Evolutionary conservation across 768 basidiomycete species (phyloP).

Genomic region (Russula griseocarnosa): DNA sequence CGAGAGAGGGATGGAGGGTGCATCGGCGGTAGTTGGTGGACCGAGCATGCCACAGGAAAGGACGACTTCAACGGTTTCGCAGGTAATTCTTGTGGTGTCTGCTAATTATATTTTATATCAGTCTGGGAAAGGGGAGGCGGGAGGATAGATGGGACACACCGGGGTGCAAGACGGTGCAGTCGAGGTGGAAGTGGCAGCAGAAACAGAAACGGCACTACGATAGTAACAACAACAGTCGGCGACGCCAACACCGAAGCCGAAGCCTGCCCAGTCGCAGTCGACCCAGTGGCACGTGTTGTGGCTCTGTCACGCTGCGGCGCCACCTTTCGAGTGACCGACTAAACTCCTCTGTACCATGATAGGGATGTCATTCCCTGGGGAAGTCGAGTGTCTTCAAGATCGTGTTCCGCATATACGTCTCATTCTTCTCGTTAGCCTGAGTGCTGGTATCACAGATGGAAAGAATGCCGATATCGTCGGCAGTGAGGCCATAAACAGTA

Average conservation of each 20-base stretch:
- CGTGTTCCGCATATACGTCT: too few relatives aligned
- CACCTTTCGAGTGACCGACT: too few relatives aligned
- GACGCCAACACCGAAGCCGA: not conserved
- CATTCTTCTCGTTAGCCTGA: too few relatives aligned
- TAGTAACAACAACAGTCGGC: not conserved
- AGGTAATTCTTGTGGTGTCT: conserved; percentile 4
- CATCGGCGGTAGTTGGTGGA: conserved; percentile 70
- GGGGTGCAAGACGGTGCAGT: not conserved
- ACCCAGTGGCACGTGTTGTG: not conserved
- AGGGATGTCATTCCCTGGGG: too few relatives aligned
- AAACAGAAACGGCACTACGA: too few relatives aligned
- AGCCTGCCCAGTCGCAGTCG: not conserved
- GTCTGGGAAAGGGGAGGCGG: not conserved
- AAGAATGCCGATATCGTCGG: too few relatives aligned
- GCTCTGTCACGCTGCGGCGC: too few relatives aligned
- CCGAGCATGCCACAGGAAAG: conserved; percentile 49
- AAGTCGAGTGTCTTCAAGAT: too few relatives aligned
- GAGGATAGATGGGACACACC: not conserved
- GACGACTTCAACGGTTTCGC: conserved; percentile 46
- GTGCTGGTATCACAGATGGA: too few relatives aligned
- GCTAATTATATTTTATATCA: conserved; percentile 20
- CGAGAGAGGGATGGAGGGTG: conserved; percentile 58
- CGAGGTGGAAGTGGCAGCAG: not conserved
- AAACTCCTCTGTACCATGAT: too few relatives aligned
- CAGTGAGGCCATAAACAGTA: too few relatives aligned